phyloP scores from a whole-genome alignment of 805 yeast species.

The Debaryomyces tyrocola region DNA sequence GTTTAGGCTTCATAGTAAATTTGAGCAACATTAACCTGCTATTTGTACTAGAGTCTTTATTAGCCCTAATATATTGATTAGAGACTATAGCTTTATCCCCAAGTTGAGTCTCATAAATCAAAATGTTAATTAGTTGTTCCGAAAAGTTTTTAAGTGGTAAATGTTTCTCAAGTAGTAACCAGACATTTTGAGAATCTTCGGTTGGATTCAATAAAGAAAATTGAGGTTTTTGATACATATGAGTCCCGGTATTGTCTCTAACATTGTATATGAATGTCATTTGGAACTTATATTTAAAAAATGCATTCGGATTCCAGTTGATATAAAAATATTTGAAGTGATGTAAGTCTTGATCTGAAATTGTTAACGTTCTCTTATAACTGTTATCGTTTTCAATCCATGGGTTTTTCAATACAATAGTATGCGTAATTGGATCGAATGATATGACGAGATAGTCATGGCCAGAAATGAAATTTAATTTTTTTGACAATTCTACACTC shows the following conservation, averaged over 20 bases:
- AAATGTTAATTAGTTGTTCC: constrained; percentile 6
- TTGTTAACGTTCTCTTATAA: constrained; percentile 12
- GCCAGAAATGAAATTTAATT: constrained; percentile 44
- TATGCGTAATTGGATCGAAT: constrained; percentile 10
- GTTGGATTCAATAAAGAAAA: constrained; percentile 37
- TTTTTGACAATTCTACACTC: constrained; percentile 30
- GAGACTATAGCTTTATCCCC: constrained; percentile 31
- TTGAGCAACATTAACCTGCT: constrained; percentile 37
- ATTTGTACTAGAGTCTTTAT: constrained; percentile 29
- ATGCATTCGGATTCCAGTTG: constrained; percentile 56
- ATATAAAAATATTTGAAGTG: constrained; percentile 55
- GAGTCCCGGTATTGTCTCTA: background rate
- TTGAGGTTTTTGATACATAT: constrained; percentile 42
- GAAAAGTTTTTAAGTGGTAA: constrained; percentile 16
- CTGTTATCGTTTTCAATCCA: constrained; percentile 27
- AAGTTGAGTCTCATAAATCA: constrained; percentile 21
- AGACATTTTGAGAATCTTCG: constrained; percentile 27
- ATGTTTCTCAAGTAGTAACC: constrained; percentile 55
- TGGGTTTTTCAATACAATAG: constrained; percentile 31
- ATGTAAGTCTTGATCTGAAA: constrained; percentile 21
- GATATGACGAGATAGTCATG: constrained; percentile 71
- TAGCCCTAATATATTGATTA: constrained; percentile 19
- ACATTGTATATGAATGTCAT: constrained; percentile 20
- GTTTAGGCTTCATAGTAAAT: constrained; percentile 22
- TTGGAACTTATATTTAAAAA: constrained; percentile 22